phyloP scores from a whole-genome alignment of 2,329 filamentous ascomycete genomes.

The Claviceps sorghi region DNA sequence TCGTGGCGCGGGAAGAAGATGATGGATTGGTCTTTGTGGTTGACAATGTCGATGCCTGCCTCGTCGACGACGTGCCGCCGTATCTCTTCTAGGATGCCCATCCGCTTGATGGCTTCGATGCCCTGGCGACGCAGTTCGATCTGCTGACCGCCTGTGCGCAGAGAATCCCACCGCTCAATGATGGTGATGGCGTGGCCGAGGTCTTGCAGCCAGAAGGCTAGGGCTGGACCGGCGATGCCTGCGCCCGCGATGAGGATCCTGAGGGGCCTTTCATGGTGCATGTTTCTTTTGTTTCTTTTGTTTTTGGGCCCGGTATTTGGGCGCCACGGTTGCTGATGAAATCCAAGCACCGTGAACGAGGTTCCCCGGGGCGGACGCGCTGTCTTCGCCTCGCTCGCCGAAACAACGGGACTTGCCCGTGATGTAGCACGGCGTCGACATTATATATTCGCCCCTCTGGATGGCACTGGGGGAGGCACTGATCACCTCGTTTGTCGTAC shows the following conservation, averaged over 20 bases:
- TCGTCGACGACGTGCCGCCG: conserved; percentile 28
- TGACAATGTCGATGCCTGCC: conserved; percentile 32
- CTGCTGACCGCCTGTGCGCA: conserved; percentile 24
- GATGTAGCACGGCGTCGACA: not conserved
- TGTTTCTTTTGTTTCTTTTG: not conserved
- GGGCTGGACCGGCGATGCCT: conserved; percentile 18
- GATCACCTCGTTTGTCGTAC: too few species aligned
- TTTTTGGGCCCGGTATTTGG: too few species aligned
- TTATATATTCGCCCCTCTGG: not conserved
- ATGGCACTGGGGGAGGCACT: not conserved
- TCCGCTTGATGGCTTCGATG: conserved; percentile 22
- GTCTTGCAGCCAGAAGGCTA: conserved; percentile 18
- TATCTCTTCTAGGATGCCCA: conserved; percentile 25
- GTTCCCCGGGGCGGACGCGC: too few species aligned
- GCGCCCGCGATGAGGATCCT: conserved; percentile 18
- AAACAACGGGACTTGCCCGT: too few species aligned
- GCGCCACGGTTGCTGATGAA: not conserved
- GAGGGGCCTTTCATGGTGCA: not conserved
- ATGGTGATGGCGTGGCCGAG: conserved; percentile 21
- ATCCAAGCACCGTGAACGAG: too few species aligned
- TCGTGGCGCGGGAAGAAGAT: conserved; percentile 20
- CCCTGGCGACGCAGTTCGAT: conserved; percentile 31
- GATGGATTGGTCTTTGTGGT: conserved; percentile 20
- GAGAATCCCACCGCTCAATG: conserved; percentile 21
- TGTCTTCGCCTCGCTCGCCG: too few species aligned